Conservation (phyloP, 495 filamentous ascomycete species). For the Neurospora tetraspora region DNA sequence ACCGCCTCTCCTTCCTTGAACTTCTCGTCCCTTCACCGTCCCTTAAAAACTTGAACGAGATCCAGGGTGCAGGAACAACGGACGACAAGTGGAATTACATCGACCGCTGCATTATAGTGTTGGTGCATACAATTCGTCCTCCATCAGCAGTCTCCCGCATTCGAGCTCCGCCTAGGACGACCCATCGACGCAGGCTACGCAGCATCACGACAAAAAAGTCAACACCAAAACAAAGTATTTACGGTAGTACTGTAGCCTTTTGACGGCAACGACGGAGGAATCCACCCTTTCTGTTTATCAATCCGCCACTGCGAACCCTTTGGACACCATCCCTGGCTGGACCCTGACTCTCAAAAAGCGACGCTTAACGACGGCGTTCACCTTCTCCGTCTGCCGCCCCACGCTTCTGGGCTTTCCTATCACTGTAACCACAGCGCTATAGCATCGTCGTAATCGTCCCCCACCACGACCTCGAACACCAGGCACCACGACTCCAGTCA, state of each 20-base stretch:
- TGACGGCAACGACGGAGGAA: not conserved
- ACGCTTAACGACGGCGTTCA: not conserved
- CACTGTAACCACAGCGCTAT: not conserved
- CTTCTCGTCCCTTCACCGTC: not conserved
- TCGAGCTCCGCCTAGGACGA: not conserved
- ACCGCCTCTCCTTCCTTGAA: not conserved
- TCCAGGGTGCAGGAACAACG: not conserved
- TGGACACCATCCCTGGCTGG: not conserved
- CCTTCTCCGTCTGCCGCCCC: not conserved
- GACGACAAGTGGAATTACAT: not conserved
- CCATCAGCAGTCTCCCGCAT: not conserved
- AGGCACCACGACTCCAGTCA: not conserved
- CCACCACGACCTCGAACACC: not conserved
- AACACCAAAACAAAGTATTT: not conserved
- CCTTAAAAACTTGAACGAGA: not conserved
- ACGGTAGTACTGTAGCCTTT: constrained; percentile 1
- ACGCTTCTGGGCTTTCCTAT: not conserved
- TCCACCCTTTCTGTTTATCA: not conserved
- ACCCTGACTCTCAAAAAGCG: not conserved
- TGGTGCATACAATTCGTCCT: not conserved
- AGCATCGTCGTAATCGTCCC: not conserved
- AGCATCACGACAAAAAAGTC: not conserved
- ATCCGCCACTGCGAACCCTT: not conserved
- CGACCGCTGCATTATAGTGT: not conserved
- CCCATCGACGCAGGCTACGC: not conserved